Conservation (phyloP, 1,139 yeast species). For the Lodderomyces metapsilosis region DNA sequence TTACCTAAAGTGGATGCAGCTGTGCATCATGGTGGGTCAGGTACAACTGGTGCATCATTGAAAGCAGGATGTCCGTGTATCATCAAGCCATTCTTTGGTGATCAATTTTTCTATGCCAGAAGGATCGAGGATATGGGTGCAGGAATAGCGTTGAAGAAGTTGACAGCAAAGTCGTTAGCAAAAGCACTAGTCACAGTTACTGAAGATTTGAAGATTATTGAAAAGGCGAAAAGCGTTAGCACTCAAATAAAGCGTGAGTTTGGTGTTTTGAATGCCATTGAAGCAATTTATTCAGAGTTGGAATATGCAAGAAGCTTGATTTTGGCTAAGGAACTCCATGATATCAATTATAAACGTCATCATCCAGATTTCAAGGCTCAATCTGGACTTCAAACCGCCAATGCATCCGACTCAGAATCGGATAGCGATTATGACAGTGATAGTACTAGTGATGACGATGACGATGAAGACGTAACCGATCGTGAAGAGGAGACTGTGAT, state of each 20-base stretch:
- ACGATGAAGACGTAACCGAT: conserved; percentile 5
- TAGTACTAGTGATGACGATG: conserved; percentile 14
- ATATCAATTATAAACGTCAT: conserved; percentile 21
- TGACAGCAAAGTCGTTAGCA: conserved; percentile 61
- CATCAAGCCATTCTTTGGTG: conserved; percentile 94
- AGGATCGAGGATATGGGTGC: conserved; percentile 88
- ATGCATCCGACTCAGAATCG: conserved; percentile 20
- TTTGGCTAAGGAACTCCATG: conserved; percentile 26
- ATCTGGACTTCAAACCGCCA: conserved; percentile 31
- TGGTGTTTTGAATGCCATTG: conserved; percentile 80
- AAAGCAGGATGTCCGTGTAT: conserved; percentile 87
- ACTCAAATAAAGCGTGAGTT: conserved; percentile 62
- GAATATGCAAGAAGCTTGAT: conserved; percentile 65
- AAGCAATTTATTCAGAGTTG: conserved; percentile 70
- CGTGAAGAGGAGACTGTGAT: conserved; percentile 8
- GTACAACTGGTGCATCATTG: conserved; percentile 91
- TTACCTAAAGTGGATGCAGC: conserved; percentile 89
- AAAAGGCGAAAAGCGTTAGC: conserved; percentile 64
- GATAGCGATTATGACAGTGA: conserved; percentile 16
- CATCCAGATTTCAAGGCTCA: conserved; percentile 18
- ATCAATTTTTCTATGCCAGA: conserved; percentile 86
- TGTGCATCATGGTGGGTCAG: conserved; percentile 97
- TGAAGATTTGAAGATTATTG: conserved; percentile 61
- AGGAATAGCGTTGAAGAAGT: conserved; percentile 70
- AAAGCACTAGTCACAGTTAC: conserved; percentile 70